phyloP scores from a whole-genome alignment of 129 eudicot genomes.

The Artemisia tridentata region DNA sequence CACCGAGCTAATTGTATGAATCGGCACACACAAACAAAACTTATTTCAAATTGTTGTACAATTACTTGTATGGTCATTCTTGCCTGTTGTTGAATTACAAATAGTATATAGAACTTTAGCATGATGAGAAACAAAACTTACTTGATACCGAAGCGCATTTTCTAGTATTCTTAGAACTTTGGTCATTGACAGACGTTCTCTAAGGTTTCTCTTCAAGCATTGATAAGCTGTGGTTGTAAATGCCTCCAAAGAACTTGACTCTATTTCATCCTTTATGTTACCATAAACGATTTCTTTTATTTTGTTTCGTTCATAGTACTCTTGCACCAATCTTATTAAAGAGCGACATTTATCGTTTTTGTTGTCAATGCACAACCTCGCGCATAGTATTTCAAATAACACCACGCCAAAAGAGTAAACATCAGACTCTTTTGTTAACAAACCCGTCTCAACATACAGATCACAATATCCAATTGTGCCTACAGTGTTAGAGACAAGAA shows the following conservation, averaged over 20 bases:
- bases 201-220: not conserved
- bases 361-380: not conserved
- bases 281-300: not conserved
- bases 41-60: no score
- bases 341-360: not conserved
- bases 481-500: not conserved
- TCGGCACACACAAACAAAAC: no score
- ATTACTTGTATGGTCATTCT: no score
- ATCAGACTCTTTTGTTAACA: not conserved
- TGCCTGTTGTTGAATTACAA: no score
- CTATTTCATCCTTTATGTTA: not conserved
- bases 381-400: slow-evolving; percentile 5
- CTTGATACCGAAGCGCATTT: not conserved
- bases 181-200: not conserved
- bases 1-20: no score
- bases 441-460: not conserved
- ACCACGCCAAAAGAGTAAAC: slow-evolving; percentile 12
- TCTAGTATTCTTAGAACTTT: not conserved
- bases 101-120: no score
- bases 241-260: not conserved
- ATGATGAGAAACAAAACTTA: not conserved
- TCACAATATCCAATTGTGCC: slow-evolving; percentile 3
- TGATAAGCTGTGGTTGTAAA: slow-evolving; percentile 1
- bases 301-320: not conserved
- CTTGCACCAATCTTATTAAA: not conserved